A percentile compares a stretch with the other conserved stretches of the same genome.
Evolutionary conservation across 192 early-diverging fungal species (phyloP).

Genomic region (Geranomyces variabilis): DNA sequence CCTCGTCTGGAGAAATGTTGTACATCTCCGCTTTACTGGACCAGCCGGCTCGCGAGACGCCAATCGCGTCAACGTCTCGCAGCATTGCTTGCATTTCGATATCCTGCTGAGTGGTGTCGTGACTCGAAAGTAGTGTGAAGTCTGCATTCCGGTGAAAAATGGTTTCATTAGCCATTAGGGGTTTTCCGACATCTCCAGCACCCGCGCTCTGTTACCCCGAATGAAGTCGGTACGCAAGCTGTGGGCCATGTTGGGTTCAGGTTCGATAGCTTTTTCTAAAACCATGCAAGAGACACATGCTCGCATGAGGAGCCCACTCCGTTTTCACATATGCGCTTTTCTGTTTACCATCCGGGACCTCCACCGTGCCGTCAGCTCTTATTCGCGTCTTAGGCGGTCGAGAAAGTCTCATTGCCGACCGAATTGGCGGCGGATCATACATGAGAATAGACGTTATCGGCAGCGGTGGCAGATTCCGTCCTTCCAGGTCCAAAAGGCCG

Average conservation of each 20-base stretch:
- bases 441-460: not conserved
- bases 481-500: too few species aligned
- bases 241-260: not conserved
- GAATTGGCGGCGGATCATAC: slow-evolving; percentile 7
- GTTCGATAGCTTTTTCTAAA: not conserved
- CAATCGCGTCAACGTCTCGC: slow-evolving; percentile 8
- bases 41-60: slow-evolving; percentile 4
- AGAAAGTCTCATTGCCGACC: not conserved
- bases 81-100: not conserved
- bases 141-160: not conserved
- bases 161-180: too few species aligned
- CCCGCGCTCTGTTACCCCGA: not conserved
- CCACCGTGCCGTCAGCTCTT: not conserved
- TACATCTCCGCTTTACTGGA: not conserved
- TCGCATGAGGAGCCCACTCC: too few species aligned
- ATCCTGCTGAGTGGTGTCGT: not conserved
- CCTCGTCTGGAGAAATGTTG: not conserved
- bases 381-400: not conserved
- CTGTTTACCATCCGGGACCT: too few species aligned
- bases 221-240: not conserved
- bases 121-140: not conserved
- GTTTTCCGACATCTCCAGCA: not conserved
- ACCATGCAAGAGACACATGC: too few species aligned
- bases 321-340: too few species aligned
- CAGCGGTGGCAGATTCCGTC: not conserved